phyloP scores from a whole-genome alignment of 768 basidiomycete species.

The Mycena vulgaris region DNA sequence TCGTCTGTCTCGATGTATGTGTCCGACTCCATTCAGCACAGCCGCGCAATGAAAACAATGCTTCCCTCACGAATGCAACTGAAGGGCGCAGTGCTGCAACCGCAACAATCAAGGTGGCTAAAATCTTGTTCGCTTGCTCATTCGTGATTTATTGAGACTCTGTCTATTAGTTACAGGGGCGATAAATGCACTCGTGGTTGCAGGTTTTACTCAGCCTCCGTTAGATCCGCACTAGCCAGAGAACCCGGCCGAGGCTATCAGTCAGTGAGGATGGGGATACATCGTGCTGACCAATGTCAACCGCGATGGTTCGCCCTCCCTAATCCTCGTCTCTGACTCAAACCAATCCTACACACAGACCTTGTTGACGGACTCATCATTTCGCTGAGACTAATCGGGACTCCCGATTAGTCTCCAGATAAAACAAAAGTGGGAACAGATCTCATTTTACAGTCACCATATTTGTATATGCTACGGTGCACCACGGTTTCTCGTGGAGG shows the following conservation, averaged over 20 bases:
- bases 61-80: no score
- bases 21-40: no score
- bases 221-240: constrained; percentile 98
- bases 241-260: constrained; percentile 98
- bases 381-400: constrained; percentile 95
- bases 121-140: constrained; percentile 5
- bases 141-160: constrained; percentile 21
- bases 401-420: no score
- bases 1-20: no score
- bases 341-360: constrained; percentile 63
- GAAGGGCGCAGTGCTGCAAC: constrained; percentile 90
- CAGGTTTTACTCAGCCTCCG: constrained; percentile 95
- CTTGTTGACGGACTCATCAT: constrained; percentile 91
- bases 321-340: background rate
- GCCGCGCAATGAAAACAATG: no score
- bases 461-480: constrained; percentile 69
- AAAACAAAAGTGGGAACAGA: constrained; percentile 85
- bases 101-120: constrained; percentile 95
- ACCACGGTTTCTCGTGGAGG: constrained; percentile 96
- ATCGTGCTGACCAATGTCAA: constrained; percentile 98
- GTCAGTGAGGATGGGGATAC: constrained; percentile 97
- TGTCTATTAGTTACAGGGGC: constrained; percentile 88
- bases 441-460: constrained; percentile 2
- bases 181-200: constrained; percentile 99
- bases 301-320: constrained; percentile 79